Evolutionary conservation across 2,329 filamentous ascomycete species (phyloP).

Genomic region (Verticillium alfalfae): DNA sequence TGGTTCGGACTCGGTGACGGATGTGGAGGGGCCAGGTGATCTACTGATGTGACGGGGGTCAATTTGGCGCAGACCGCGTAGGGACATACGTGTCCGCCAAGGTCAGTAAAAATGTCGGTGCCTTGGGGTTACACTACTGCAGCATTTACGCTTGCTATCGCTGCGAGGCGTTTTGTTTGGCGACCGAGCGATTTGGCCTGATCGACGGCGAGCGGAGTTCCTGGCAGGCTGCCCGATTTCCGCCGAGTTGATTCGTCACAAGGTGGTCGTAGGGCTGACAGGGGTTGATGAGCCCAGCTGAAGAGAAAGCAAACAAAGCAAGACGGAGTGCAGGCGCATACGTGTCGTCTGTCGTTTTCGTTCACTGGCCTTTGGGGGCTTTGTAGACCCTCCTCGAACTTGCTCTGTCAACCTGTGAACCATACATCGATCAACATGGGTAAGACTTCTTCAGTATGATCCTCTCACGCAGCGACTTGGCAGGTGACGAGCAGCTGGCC

Average conservation of each 20-base stretch:
- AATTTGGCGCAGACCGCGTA: background rate
- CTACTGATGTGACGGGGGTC: background rate
- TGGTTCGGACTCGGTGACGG: background rate
- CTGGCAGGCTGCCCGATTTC: slow-evolving; percentile 12
- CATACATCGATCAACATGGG: background rate
- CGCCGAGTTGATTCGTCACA: slow-evolving; percentile 5
- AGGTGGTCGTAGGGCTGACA: slow-evolving; percentile 7
- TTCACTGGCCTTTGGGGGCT: background rate
- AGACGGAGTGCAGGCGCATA: background rate
- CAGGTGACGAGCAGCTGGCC: background rate
- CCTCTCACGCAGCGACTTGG: background rate
- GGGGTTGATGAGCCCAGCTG: background rate
- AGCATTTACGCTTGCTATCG: background rate
- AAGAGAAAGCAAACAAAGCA: background rate
- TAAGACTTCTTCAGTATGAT: background rate
- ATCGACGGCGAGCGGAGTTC: slow-evolving; percentile 6
- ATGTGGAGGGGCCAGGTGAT: background rate
- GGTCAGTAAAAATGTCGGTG: slow-evolving; percentile 6
- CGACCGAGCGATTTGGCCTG: background rate
- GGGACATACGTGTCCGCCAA: background rate
- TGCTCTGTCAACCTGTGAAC: background rate
- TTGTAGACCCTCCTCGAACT: background rate
- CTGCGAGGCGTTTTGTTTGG: background rate
- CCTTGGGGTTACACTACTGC: slow-evolving; percentile 7
- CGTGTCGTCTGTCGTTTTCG: background rate